Evolutionary conservation across 2,329 filamentous ascomycete species (phyloP).

Genomic region (Stachybotrys chlorohalonatus): DNA sequence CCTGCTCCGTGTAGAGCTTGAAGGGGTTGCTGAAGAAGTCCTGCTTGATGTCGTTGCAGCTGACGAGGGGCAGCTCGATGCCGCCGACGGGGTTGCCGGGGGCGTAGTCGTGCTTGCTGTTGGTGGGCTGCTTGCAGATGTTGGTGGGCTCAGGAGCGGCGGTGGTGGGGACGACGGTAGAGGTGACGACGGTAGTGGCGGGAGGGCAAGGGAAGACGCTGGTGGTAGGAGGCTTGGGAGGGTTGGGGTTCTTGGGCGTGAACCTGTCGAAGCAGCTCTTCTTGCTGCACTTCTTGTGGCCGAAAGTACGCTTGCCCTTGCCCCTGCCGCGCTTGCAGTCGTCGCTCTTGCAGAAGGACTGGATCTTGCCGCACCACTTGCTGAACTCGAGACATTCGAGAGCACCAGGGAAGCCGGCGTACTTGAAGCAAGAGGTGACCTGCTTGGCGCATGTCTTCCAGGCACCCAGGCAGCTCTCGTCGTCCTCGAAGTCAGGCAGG

Average conservation of each 20-base stretch:
- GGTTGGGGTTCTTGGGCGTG: constrained; percentile 25
- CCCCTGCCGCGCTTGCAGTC: constrained; percentile 18
- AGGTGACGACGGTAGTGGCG: constrained; percentile 18
- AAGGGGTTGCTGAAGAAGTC: constrained; percentile 35
- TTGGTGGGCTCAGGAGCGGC: constrained; percentile 38
- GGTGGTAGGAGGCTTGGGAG: constrained; percentile 24
- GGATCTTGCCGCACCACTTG: constrained; percentile 38
- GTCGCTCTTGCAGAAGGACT: constrained; percentile 30
- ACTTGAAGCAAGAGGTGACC: constrained; percentile 39
- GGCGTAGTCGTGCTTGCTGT: constrained; percentile 55
- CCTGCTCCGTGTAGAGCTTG: constrained; percentile 40
- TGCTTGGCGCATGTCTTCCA: constrained; percentile 37
- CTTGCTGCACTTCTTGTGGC: constrained; percentile 27
- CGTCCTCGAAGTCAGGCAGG: constrained; percentile 37
- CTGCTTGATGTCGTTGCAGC: constrained; percentile 41
- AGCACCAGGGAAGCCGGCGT: constrained; percentile 39
- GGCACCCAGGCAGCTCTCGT: constrained; percentile 29
- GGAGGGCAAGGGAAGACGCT: constrained; percentile 22
- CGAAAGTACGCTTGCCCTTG: too few relatives aligned
- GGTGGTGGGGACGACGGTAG: constrained; percentile 19
- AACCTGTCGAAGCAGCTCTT: constrained; percentile 30
- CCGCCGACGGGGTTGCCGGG: constrained; percentile 49
- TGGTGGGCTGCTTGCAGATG: constrained; percentile 44
- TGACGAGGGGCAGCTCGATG: constrained; percentile 42
- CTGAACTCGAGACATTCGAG: constrained; percentile 42